A percentile compares a stretch with the other conserved stretches of the same genome.
phyloP scores from a whole-genome alignment of 768 basidiomycete species.

The Sarcodon sp. region DNA sequence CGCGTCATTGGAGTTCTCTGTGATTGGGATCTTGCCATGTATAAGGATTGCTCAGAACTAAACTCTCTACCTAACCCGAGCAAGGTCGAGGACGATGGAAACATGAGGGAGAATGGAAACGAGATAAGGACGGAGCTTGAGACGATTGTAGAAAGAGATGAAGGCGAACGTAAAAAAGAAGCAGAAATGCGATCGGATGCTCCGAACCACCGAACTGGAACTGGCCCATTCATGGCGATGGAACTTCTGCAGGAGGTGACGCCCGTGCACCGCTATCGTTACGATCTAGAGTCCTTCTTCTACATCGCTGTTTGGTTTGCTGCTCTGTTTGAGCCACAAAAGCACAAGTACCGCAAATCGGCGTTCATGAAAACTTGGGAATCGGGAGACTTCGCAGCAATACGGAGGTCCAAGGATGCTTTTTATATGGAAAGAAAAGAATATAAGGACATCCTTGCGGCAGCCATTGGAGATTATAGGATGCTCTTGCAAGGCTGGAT shows the following conservation, averaged over 20 bases:
- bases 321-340: too few species aligned
- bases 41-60: background rate
- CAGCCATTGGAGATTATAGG: too few species aligned
- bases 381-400: too few species aligned
- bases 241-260: constrained; percentile 9
- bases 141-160: background rate
- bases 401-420: too few species aligned
- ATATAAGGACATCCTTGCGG: too few species aligned
- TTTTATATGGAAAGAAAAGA: too few species aligned
- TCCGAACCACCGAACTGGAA: constrained; percentile 11
- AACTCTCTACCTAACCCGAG: too few species aligned
- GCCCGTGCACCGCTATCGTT: constrained; percentile 1
- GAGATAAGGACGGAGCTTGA: constrained; percentile 5
- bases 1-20: background rate
- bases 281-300: constrained; percentile 6
- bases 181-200: background rate
- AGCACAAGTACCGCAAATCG: too few species aligned
- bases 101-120: constrained; percentile 18
- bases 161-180: background rate
- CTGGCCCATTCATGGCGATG: constrained; percentile 17
- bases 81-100: constrained; percentile 6
- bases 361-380: too few species aligned
- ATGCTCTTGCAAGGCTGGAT: too few species aligned
- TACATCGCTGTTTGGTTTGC: too few species aligned
- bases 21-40: too few species aligned